Percentiles rank a stretch among this genome's conserved stretches.
These are phyloP conservation scores for Picea abies DNA, from an alignment of 83 land plant genomes.

Conservation along the genomic window DNA sequence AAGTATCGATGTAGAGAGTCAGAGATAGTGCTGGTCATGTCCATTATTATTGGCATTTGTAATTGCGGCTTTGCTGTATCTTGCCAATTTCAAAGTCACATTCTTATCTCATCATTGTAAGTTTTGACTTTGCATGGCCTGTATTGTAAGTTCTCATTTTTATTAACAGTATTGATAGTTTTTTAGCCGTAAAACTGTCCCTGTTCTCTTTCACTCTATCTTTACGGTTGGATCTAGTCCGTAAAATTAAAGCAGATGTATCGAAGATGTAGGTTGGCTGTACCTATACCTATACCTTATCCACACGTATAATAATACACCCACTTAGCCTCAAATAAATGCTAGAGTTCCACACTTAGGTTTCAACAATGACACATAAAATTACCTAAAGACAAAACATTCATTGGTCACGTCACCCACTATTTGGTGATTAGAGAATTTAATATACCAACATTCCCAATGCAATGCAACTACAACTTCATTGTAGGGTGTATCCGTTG, in stretches of 20 bases:
- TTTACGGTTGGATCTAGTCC: neutral
- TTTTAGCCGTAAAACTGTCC: neutral
- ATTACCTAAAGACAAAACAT: too few species aligned
- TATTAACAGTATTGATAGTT: neutral
- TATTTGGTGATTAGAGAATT: too few species aligned
- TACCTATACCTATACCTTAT: too few species aligned
- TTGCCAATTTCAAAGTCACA: neutral
- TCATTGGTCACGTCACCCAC: too few species aligned
- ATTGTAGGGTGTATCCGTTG: too few species aligned
- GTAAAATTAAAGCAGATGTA: neutral
- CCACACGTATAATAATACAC: too few species aligned
- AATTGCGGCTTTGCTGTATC: neutral
- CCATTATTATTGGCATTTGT: neutral
- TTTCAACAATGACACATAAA: too few species aligned
- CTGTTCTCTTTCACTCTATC: neutral
- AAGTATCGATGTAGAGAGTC: neutral
- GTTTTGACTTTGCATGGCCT: neutral
- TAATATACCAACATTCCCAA: too few species aligned
- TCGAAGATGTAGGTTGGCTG: too few species aligned
- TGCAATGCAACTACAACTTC: too few species aligned
- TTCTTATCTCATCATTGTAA: neutral
- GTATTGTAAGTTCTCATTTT: neutral
- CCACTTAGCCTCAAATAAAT: too few species aligned
- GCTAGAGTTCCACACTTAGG: too few species aligned
- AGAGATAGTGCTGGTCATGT: neutral